These are phyloP conservation scores for Xylaria intraflava DNA, from an alignment of 495 filamentous ascomycete species.

Conservation along the genomic window DNA sequence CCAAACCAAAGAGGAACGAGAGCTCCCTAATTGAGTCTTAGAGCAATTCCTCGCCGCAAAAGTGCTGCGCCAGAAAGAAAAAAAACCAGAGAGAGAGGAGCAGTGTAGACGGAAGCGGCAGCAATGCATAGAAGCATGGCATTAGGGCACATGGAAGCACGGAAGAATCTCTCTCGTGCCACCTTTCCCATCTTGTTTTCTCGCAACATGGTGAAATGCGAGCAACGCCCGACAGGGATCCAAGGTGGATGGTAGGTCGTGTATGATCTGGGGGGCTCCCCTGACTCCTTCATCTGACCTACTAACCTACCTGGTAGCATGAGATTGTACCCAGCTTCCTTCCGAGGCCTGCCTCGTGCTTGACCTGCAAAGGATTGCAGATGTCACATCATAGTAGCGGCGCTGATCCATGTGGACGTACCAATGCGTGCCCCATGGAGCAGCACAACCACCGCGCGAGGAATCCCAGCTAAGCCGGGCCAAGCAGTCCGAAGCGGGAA, in stretches of 20 bases:
- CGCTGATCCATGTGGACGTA: background rate
- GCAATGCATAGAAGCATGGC: slow-evolving; percentile 2
- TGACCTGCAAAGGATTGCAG: background rate
- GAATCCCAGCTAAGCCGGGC: background rate
- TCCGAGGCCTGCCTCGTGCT: background rate
- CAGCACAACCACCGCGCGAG: background rate
- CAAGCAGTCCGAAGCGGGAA: background rate
- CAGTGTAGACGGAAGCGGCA: background rate
- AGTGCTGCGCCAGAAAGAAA: too few species aligned
- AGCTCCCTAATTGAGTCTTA: too few species aligned
- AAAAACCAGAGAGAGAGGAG: too few species aligned
- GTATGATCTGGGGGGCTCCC: background rate
- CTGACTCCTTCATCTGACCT: background rate
- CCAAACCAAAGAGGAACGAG: too few species aligned
- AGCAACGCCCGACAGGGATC: background rate
- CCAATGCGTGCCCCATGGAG: background rate
- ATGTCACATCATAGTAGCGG: background rate
- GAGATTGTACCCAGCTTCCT: background rate
- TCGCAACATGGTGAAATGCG: background rate
- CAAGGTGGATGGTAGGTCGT: background rate
- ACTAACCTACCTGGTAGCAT: too few species aligned
- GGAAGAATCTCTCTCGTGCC: slow-evolving; percentile 8
- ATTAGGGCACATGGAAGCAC: slow-evolving; percentile 1
- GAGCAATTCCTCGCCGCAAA: too few species aligned
- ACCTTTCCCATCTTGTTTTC: background rate